Evolutionary conservation across 1,139 yeast species (phyloP), one percentile per base, ranked within the genome.

Genomic region (Suhomyces taliae): DNA sequence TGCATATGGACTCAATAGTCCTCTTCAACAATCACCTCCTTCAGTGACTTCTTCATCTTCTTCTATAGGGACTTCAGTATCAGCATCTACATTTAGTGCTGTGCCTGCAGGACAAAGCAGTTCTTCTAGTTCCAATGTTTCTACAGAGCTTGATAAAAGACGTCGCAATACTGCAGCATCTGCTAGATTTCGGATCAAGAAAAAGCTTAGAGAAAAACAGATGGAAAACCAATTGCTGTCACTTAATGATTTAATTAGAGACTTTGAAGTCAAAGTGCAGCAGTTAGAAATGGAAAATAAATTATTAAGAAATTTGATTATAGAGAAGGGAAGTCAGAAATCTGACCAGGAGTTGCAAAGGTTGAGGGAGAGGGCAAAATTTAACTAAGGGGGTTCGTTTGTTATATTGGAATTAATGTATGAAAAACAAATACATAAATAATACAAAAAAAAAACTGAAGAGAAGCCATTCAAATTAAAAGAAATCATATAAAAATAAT

Each of bases 221-320:
- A 76, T 82, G 83, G 96, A 89, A 65, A 74, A 75, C 39, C 81
- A 79, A 47, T 74, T 89, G 15, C 74, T 76, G 56, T 84, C 81
- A 47, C 73, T 90, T 52, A 80, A 79, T 55, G 88, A 85, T 33
- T 65, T 80, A 56, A 82, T 88, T 26, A 72, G 74, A 45, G 70
- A 70, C 27, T 75, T 87, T 53, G 93, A 88, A 61, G 67, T 75
- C 49, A 82, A 83, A 45, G 56, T 74, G 31, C 66, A 64, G 61
- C 88, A 88, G 54, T 61, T 81, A 53, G 83, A 80, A 57, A 76
- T 79, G 81, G 85, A 81, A 55, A 81, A 81, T 56, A 70, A 72
- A 60, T 68, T 65, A 65, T 85, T 90, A 52, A 79, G 86, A 61
- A 85, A 85, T 60, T 72, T 90, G 53, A 90, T 90, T 27, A 83